Base-by-base conservation (phyloP, 257 asterid species). In the Penstemon newberryi region DNA sequence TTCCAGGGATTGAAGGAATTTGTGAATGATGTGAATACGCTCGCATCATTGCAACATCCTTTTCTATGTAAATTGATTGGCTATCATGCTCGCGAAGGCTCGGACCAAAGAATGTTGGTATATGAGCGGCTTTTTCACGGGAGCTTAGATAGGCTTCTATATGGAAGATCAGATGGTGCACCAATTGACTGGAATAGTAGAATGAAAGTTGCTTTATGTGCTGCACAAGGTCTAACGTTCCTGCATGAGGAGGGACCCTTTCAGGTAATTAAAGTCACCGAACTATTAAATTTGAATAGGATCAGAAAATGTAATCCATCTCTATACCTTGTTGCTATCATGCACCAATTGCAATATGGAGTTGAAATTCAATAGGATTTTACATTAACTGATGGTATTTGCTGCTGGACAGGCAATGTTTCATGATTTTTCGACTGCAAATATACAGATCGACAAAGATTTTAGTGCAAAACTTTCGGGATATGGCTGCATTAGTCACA, bases 231-330 rank as follows among this genome's bases (percentile, higher is more conserved):
- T 73, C 84, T 92, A n/a, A 92, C 98, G 7, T 92, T 92, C 79
- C 81, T 92, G 71, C 96, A 92, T 8, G 98, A 92, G 79, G 98
- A 92, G 83, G 98, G 98, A 39, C 98, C 98, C 61, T 92, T 92
- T 78, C 98, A 92, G 96, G 97, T 91, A 73, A 57, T 76, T 50
- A 45, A 66, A 67, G 18, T 67, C 52, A 65, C 43, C 52, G 38
- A 50, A 10, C 44, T 63, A 19, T 62, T 8, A 52, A 25, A 42
- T 73, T 69, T 47, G 55, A 66, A 56, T 56, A 45, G 65, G 36
- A 25, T 54, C 33, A 25, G 33, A 25, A 25, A 25, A 44, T 43
- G 39, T 18, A 63, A 40, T 51, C 37, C 4, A 36, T 61, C 8
- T 43, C 1, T 18, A 7, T 50, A 58, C 40, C 52, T 74, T 53